A percentile compares a stretch with the other conserved stretches of the same genome.
These are phyloP conservation scores for Penicillium malachiteum DNA, from an alignment of 495 filamentous ascomycete species.

Conservation along the genomic window DNA sequence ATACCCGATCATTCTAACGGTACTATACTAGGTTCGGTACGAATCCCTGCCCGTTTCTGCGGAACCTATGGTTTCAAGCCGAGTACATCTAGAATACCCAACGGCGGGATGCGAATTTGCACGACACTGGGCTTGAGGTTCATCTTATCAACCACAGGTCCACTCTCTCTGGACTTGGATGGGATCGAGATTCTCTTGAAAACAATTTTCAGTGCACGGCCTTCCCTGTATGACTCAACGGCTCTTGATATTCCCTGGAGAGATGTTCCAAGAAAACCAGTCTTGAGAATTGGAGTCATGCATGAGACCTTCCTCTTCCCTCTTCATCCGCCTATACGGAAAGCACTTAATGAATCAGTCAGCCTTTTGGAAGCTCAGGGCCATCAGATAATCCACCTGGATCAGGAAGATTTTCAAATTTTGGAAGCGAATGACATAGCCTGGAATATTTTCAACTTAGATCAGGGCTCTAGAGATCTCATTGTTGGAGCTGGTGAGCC, in stretches of 20 bases:
- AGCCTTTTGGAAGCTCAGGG: conserved; percentile 45
- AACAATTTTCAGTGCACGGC: conserved; percentile 29
- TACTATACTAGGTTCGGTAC: conserved; percentile 51
- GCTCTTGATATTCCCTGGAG: conserved; percentile 42
- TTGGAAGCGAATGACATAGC: conserved; percentile 17
- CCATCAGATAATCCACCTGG: conserved; percentile 36
- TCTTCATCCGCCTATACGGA: conserved; percentile 48
- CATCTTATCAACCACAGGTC: conserved; percentile 49
- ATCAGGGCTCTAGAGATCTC: conserved; percentile 11
- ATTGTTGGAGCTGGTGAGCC: conserved; percentile 19
- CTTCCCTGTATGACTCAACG: conserved; percentile 35
- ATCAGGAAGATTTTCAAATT: conserved; percentile 13
- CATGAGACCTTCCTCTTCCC: conserved; percentile 26
- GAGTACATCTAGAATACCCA: conserved; percentile 46
- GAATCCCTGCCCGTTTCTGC: conserved; percentile 62
- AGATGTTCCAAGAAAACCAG: conserved; percentile 28
- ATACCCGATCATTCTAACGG: neutral
- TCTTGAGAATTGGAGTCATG: conserved; percentile 25
- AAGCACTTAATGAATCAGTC: conserved; percentile 46
- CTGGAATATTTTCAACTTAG: conserved; percentile 19
- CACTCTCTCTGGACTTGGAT: conserved; percentile 34
- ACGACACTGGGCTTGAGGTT: conserved; percentile 51
- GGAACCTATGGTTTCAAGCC: conserved; percentile 54
- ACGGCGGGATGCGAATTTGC: conserved; percentile 46
- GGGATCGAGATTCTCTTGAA: conserved; percentile 38